Base-by-base conservation (phyloP, 176 grass and related monocot species). In the Rhynchospora breviuscula region DNA sequence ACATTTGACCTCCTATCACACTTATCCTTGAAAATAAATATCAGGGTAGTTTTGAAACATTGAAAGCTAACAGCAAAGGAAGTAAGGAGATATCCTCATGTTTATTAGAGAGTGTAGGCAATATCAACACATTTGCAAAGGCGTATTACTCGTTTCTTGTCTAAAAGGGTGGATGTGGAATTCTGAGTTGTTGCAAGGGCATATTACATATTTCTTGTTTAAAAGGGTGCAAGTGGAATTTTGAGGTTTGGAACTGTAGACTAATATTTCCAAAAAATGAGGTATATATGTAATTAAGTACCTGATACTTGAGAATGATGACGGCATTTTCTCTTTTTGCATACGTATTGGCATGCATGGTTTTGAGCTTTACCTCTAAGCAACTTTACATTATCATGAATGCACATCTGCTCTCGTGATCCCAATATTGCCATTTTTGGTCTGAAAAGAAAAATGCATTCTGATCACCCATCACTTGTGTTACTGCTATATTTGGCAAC, bases 361-460 rank as follows among this genome's bases (percentile, higher is more conserved):
- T 95, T 98, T 78, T 98, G 96, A 65, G 83, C 84, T 93, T 83
- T 90, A 79, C 93, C 91, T 46, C 79, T 81, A 78, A 95, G 87
- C 75, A 86, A 76, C 40, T 83, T 83, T 63, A 95, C 96, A 86
- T 93, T 91, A 0, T 91, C 74, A 85, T 98, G 91, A 87, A 98
- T 90, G 87, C 96, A 98, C 96, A 98, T 93, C 83, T 93, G 96
- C 80, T 98, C 95, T 54, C 95, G 92, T 70, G 95, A 98, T 51
- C 95, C 95, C 12, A 94, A 73, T 48, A 95, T 84, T 33, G 91
- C 89, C 93, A 98, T 95, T 84, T 91, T 98, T 0, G 93, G 96
- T 84, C 96, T 98, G 82, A 82, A 87, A 81, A 67, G 23, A 25
- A 82, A 44, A 25, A 6, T 67, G 12, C 49, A 67, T 51, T 64